These are phyloP conservation scores for Trichomonas gallinae DNA, from an alignment of 208 protist species.

Conservation along the genomic window DNA sequence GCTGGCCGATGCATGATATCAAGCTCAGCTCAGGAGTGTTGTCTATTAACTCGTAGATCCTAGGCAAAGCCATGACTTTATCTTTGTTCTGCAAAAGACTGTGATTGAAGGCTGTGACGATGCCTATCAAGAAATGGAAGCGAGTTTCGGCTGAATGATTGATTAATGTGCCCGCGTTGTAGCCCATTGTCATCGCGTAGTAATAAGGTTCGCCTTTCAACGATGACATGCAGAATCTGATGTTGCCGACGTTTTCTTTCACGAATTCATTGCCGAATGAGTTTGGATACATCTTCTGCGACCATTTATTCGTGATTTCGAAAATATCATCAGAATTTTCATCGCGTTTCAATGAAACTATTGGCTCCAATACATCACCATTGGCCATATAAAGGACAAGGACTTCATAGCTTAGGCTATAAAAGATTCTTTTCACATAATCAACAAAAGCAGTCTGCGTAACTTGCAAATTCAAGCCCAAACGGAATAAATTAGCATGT, in stretches of 20 bases:
- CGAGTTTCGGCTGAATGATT: background rate
- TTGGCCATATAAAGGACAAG: background rate
- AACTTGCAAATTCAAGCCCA: background rate
- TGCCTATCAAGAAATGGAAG: background rate
- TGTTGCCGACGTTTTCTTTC: background rate
- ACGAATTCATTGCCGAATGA: background rate
- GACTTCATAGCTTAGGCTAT: background rate
- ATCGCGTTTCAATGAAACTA: background rate
- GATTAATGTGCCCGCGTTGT: background rate
- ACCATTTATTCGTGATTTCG: background rate
- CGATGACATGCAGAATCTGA: background rate
- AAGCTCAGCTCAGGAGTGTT: background rate
- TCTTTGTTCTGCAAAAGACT: background rate
- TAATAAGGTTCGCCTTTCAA: background rate
- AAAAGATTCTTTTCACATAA: background rate
- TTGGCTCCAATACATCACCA: background rate
- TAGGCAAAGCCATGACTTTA: background rate
- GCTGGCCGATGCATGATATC: background rate
- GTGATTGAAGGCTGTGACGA: background rate
- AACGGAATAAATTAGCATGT: background rate
- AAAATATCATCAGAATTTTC: background rate
- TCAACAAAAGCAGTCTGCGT: background rate
- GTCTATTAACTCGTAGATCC: background rate
- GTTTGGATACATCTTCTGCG: background rate
- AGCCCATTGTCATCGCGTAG: background rate